These are phyloP conservation scores for Neodidymelliopsis sp. DNA, from an alignment of 2,329 filamentous ascomycete genomes.

Conservation along the genomic window DNA sequence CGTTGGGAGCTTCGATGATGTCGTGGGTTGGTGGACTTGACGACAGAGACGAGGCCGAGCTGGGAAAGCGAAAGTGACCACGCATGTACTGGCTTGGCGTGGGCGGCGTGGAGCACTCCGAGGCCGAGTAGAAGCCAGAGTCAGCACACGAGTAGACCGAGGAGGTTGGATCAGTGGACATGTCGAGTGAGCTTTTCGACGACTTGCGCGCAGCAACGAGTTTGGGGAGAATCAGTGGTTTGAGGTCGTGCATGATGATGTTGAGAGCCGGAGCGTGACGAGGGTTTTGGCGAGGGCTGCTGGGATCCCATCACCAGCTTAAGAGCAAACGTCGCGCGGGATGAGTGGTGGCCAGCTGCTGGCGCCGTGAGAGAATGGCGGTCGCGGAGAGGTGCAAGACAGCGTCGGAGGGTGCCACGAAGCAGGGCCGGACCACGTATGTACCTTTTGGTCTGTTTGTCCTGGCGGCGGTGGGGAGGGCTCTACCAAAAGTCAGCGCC, in stretches of 20 bases:
- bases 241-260: constrained; percentile 49
- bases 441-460: constrained; percentile 40
- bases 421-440: constrained; percentile 51
- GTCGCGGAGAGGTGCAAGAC: constrained; percentile 40
- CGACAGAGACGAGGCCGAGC: constrained; percentile 80
- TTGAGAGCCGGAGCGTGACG: constrained; percentile 33
- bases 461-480: constrained; percentile 27
- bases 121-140: constrained; percentile 59
- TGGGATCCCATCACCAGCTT: constrained; percentile 49
- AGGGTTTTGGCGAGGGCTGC: constrained; percentile 38
- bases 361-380: constrained; percentile 38
- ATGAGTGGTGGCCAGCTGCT: constrained; percentile 25
- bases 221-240: constrained; percentile 49
- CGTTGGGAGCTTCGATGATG: constrained; percentile 62
- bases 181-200: constrained; percentile 44
- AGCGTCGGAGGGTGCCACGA: constrained; percentile 48
- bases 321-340: constrained; percentile 29
- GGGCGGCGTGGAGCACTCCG: constrained; percentile 73
- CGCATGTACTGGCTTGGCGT: constrained; percentile 73
- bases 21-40: constrained; percentile 60
- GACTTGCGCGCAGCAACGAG: constrained; percentile 49
- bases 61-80: constrained; percentile 71
- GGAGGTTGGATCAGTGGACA: constrained; percentile 40
- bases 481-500: constrained; percentile 35
- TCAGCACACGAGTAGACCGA: constrained; percentile 46